These are phyloP conservation scores for Blastocystis sp. DNA, from an alignment of 352 stramenopile species.

Conservation along the genomic window DNA sequence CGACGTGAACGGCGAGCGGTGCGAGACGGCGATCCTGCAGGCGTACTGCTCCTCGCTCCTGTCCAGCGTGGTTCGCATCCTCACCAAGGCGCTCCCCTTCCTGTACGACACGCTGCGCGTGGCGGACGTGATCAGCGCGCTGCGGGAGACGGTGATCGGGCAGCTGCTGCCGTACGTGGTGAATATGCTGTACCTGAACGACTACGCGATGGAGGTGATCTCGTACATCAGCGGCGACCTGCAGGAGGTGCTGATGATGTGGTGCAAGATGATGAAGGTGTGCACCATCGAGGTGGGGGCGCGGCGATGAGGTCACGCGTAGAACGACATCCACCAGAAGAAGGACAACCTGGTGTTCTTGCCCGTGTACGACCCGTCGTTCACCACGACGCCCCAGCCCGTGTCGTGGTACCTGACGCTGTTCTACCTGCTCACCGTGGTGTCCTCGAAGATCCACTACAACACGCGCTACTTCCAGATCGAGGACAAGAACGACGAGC, in stretches of 20 bases:
- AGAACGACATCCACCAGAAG: conserved; percentile 57
- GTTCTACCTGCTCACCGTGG: conserved; percentile 42
- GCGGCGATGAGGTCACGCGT: neutral
- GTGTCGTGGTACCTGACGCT: conserved; percentile 58
- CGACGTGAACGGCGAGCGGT: neutral
- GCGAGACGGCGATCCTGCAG: conserved; percentile 60
- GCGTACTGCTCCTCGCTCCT: conserved; percentile 50
- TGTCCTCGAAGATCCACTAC: conserved; percentile 59
- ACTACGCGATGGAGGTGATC: conserved; percentile 22
- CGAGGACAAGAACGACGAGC: conserved; percentile 18
- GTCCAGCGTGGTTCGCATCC: conserved; percentile 6
- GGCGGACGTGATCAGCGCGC: conserved; percentile 42
- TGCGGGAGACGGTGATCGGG: conserved; percentile 44
- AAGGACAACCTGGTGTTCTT: conserved; percentile 32
- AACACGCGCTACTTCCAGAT: conserved; percentile 58
- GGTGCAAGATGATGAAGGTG: conserved; percentile 43
- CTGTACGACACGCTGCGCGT: conserved; percentile 7
- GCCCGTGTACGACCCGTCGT: conserved; percentile 23
- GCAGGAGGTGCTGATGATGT: conserved; percentile 53
- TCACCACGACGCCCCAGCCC: conserved; percentile 23
- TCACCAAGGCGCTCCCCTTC: conserved; percentile 19
- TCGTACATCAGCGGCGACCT: conserved; percentile 33
- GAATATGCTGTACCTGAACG: conserved; percentile 29
- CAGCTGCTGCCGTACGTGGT: conserved; percentile 34
- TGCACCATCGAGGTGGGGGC: conserved; percentile 47